phyloP scores from a whole-genome alignment of 305 asterid genomes.

The Fraxinus baroniana region DNA sequence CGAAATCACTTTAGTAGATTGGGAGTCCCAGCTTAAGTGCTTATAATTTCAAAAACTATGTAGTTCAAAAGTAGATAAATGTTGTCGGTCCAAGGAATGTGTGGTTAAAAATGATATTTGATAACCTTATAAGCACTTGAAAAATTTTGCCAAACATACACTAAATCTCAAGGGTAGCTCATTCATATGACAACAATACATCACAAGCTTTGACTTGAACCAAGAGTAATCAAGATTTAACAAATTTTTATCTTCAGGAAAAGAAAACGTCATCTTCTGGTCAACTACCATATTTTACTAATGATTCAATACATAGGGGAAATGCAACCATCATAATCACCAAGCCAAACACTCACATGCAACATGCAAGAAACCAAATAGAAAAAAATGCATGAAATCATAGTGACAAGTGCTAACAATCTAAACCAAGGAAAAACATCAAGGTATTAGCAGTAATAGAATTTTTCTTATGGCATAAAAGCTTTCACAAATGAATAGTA shows the following conservation, averaged over 20 bases:
- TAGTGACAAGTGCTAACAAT: neutral
- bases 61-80: neutral
- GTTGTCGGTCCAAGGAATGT: neutral
- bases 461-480: slow-evolving; percentile 5
- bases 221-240: neutral
- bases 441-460: neutral
- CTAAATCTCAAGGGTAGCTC: neutral
- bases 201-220: neutral
- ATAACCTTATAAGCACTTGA: neutral
- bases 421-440: neutral
- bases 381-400: slow-evolving; percentile 16
- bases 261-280: neutral
- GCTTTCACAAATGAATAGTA: slow-evolving; percentile 1
- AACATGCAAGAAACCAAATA: slow-evolving; percentile 5
- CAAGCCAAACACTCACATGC: neutral
- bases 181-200: neutral
- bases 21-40: neutral
- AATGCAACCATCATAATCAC: slow-evolving; percentile 14
- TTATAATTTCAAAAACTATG: neutral
- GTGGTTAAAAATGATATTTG: neutral
- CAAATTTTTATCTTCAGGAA: neutral
- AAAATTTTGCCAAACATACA: neutral
- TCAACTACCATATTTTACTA: neutral
- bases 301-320: neutral
- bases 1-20: neutral